Conservation (phyloP, 202 grass and related monocot genomes). For the Zoysia matrella region DNA sequence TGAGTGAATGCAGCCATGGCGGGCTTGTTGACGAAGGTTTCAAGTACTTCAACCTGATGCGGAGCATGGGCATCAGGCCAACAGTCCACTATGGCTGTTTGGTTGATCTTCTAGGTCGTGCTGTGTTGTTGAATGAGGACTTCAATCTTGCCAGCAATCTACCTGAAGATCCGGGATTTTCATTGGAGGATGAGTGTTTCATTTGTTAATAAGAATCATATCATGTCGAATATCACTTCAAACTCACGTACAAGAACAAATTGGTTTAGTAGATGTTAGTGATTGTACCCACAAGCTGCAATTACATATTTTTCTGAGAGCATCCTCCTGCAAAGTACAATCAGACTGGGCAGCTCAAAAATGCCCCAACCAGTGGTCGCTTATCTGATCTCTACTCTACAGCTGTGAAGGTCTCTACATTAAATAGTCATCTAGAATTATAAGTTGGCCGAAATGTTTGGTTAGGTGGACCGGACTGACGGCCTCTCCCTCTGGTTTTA, state of each 20-base stretch:
- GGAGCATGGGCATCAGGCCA: constrained; percentile 47
- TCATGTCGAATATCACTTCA: neutral
- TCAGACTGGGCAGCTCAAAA: constrained; percentile 48
- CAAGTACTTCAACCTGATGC: constrained; percentile 53
- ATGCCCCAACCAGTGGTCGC: constrained; percentile 29
- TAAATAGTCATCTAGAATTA: constrained; percentile 34
- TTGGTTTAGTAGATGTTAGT: neutral
- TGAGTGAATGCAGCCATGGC: constrained; percentile 64
- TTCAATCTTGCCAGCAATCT: constrained; percentile 43
- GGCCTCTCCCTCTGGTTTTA: constrained; percentile 56
- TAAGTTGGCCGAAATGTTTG: constrained; percentile 39
- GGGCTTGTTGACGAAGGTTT: constrained; percentile 57
- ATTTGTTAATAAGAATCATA: constrained; percentile 21
- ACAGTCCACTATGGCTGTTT: constrained; percentile 55
- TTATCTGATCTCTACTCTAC: constrained; percentile 48
- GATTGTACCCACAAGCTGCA: constrained; percentile 1
- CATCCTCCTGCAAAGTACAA: constrained; percentile 33
- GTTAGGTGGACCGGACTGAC: constrained; percentile 28
- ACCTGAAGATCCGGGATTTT: constrained; percentile 40
- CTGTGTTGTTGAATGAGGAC: constrained; percentile 53
- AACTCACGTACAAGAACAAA: neutral
- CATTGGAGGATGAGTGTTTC: neutral
- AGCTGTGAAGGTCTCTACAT: constrained; percentile 13
- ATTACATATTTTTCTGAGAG: constrained; percentile 8
- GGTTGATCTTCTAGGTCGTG: constrained; percentile 66